A percentile compares a stretch with the other conserved stretches of the same genome.
phyloP scores from a whole-genome alignment of 208 protist genomes.

The Crithidia acanthocephali region DNA sequence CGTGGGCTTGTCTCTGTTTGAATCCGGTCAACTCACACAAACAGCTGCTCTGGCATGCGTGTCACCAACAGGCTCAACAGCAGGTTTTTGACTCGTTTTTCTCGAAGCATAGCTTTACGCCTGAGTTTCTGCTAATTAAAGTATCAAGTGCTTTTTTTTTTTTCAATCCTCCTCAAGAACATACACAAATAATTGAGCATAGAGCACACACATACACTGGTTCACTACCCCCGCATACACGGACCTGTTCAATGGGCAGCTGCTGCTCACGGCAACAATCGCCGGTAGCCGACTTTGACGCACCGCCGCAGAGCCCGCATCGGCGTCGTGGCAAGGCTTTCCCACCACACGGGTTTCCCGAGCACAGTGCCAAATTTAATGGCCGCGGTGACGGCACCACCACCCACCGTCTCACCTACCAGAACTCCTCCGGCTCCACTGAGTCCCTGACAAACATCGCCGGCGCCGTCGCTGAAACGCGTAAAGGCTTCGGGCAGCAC shows the following conservation, averaged over 20 bases:
- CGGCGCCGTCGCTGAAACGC: neutral
- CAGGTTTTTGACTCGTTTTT: too few relatives aligned
- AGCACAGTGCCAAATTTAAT: neutral
- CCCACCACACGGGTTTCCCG: neutral
- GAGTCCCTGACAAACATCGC: constrained; percentile 4
- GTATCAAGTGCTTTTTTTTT: too few relatives aligned
- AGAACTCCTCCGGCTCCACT: neutral
- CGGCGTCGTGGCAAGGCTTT: neutral
- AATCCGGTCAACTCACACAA: too few relatives aligned
- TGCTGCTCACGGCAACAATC: constrained; percentile 12
- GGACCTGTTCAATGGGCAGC: neutral
- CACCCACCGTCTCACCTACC: neutral
- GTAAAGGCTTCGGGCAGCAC: neutral
- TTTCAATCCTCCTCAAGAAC: too few relatives aligned
- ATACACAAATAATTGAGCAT: too few relatives aligned
- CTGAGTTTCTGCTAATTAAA: too few relatives aligned
- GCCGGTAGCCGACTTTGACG: neutral
- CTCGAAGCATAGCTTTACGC: too few relatives aligned
- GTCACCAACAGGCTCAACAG: too few relatives aligned
- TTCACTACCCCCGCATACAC: neutral
- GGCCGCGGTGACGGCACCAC: neutral
- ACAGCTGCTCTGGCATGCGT: too few relatives aligned
- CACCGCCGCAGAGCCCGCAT: neutral
- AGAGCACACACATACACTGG: too few relatives aligned
- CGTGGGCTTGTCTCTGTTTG: too few relatives aligned